phyloP scores from a whole-genome alignment of 441 rosid species.

The Flueggea neowawraea region DNA sequence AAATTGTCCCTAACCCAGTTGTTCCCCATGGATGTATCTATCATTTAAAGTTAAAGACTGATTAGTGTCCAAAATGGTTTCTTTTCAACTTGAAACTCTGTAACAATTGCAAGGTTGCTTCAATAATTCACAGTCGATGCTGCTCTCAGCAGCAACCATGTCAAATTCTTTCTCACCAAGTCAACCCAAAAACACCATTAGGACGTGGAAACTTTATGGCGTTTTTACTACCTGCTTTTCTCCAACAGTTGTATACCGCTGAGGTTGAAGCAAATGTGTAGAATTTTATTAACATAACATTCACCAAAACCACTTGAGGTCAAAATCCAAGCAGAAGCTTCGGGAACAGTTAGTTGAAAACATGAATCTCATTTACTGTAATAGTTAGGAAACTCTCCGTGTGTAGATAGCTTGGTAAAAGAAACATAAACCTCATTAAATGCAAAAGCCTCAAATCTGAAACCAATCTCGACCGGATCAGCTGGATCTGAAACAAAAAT shows the following conservation, averaged over 20 bases:
- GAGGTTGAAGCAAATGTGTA: constrained; percentile 11
- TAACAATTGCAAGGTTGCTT: constrained; percentile 40
- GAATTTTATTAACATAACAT: constrained; percentile 8
- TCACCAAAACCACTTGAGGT: constrained; percentile 16
- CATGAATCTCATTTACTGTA: constrained; percentile 9
- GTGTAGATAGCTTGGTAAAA: background rate
- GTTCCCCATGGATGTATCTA: constrained; percentile 44
- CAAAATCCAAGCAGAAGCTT: constrained; percentile 25
- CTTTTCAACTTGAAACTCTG: constrained; percentile 33
- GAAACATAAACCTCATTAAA: constrained; percentile 8
- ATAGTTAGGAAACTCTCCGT: constrained; percentile 4
- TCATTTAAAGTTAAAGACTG: constrained; percentile 48
- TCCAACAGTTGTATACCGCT: background rate
- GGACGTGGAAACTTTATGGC: constrained; percentile 6
- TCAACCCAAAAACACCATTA: constrained; percentile 11
- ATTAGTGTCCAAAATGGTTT: constrained; percentile 44
- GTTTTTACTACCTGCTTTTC: too few species aligned
- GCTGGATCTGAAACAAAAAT: too few species aligned
- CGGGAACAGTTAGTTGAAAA: constrained; percentile 15
- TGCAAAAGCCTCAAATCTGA: background rate
- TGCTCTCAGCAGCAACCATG: constrained; percentile 56
- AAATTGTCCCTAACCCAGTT: constrained; percentile 71
- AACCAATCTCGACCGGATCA: too few species aligned
- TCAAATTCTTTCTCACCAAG: constrained; percentile 25
- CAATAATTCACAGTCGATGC: constrained; percentile 24